phyloP scores from a whole-genome alignment of 2,329 filamentous ascomycete species.

The Phaeosphaeriaceae sp. region DNA sequence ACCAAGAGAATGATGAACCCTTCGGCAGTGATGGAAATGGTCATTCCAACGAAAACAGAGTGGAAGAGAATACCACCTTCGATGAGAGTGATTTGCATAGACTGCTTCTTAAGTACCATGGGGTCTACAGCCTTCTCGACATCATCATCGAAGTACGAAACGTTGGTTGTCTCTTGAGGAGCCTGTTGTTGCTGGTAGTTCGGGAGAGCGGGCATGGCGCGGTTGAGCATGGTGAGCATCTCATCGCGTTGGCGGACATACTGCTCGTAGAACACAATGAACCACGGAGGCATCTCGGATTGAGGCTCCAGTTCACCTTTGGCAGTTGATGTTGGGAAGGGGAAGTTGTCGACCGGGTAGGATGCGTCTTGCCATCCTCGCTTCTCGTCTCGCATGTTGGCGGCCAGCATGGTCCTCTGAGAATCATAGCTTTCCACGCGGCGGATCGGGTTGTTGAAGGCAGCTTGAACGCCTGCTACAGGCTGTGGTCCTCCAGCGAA shows the following conservation, averaged over 20 bases:
- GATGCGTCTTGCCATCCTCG: slow-evolving; percentile 42
- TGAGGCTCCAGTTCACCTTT: slow-evolving; percentile 37
- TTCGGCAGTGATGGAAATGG: slow-evolving; percentile 63
- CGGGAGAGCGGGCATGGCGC: slow-evolving; percentile 40
- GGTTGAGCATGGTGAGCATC: slow-evolving; percentile 62
- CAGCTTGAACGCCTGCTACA: slow-evolving; percentile 31
- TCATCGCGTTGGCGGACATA: slow-evolving; percentile 68
- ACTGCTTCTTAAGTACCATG: slow-evolving; percentile 47
- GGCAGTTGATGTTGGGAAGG: slow-evolving; percentile 35
- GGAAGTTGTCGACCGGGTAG: slow-evolving; percentile 38
- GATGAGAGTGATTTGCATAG: slow-evolving; percentile 53
- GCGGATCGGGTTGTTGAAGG: slow-evolving; percentile 39
- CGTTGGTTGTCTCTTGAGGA: slow-evolving; percentile 27
- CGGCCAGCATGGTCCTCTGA: slow-evolving; percentile 42
- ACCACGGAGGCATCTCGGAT: slow-evolving; percentile 66
- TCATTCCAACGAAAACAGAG: slow-evolving; percentile 69
- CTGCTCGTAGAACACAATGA: slow-evolving; percentile 68
- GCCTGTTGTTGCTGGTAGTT: slow-evolving; percentile 35
- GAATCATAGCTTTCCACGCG: slow-evolving; percentile 46
- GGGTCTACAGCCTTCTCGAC: slow-evolving; percentile 47
- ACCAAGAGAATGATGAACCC: slow-evolving; percentile 66
- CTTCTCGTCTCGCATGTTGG: slow-evolving; percentile 43
- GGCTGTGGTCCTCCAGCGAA: slow-evolving; percentile 31
- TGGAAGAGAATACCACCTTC: slow-evolving; percentile 71
- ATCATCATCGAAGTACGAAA: slow-evolving; percentile 47